Evolutionary conservation across 768 basidiomycete genomes (phyloP).

Genomic region (Boletus subcaerulescens): DNA sequence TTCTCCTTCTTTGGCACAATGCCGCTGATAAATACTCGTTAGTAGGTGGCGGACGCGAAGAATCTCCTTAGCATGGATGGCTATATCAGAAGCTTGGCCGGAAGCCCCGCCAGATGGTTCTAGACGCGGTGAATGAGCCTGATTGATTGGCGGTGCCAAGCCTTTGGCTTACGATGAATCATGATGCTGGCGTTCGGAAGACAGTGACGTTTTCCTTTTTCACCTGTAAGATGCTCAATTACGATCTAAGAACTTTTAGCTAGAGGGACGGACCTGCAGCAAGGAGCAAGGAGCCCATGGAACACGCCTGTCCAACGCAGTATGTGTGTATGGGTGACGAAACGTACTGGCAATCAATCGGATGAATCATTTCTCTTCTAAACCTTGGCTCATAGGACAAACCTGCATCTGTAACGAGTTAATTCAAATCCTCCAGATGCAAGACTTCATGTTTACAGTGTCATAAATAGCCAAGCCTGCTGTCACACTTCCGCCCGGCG

Average conservation of each 20-base stretch:
- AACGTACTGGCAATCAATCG: constrained; percentile 61
- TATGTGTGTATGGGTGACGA: constrained; percentile 95
- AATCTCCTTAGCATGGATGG: constrained; percentile 97
- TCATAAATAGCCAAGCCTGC: constrained; percentile 97
- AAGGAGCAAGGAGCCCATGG: constrained; percentile 92
- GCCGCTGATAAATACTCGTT: constrained; percentile 86
- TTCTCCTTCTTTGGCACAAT: constrained; percentile 73
- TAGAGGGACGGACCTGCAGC: constrained; percentile 59
- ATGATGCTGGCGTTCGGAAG: constrained; percentile 94
- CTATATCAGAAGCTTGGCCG: constrained; percentile 94
- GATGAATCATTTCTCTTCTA: constrained; percentile 25
- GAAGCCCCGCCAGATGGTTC: constrained; percentile 96
- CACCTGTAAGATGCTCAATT: constrained; percentile 43
- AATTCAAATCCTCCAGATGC: constrained; percentile 10
- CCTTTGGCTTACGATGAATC: constrained; percentile 80
- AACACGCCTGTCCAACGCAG: constrained; percentile 91
- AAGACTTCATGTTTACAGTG: constrained; percentile 57
- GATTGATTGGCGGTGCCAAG: neutral
- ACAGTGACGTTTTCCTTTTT: constrained; percentile 86
- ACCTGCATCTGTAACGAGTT: constrained; percentile 65
- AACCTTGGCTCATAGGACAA: constrained; percentile 16
- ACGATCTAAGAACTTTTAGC: constrained; percentile 6
- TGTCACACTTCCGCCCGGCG: constrained; percentile 93
- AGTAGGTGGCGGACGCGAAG: constrained; percentile 80
- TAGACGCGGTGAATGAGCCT: constrained; percentile 32